Conservation (phyloP, 2,329 filamentous ascomycete genomes). For the Paecilomyces formosus region DNA sequence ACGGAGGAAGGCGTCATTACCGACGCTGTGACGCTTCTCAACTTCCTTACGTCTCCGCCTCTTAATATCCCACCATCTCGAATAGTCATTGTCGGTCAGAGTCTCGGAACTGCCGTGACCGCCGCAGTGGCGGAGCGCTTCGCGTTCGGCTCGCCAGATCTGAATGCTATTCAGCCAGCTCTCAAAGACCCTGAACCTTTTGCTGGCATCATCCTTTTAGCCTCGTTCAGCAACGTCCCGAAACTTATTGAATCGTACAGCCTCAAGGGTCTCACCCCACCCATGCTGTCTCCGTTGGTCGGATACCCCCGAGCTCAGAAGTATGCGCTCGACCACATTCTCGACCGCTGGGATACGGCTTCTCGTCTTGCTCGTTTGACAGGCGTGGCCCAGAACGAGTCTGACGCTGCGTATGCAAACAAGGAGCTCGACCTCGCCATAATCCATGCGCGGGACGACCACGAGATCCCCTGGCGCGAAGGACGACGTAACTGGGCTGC, state of each 20-base stretch:
- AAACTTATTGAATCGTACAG: constrained; percentile 70
- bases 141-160: constrained; percentile 36
- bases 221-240: constrained; percentile 69
- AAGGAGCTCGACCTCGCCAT: constrained; percentile 58
- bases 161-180: constrained; percentile 33
- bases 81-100: constrained; percentile 79
- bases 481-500: constrained; percentile 33
- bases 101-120: constrained; percentile 78
- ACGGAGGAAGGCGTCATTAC: constrained; percentile 73
- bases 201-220: constrained; percentile 70
- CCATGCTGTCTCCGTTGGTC: constrained; percentile 65
- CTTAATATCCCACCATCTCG: constrained; percentile 60
- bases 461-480: constrained; percentile 66
- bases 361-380: constrained; percentile 49
- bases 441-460: constrained; percentile 73
- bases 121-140: constrained; percentile 68
- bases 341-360: constrained; percentile 76
- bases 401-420: constrained; percentile 46
- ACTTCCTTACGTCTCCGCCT: constrained; percentile 53
- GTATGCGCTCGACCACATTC: constrained; percentile 55
- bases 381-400: constrained; percentile 33
- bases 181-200: constrained; percentile 51
- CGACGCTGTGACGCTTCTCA: constrained; percentile 65
- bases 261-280: constrained; percentile 67
- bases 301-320: constrained; percentile 58